Conservation (phyloP, 106 monocot species). For the Apostasia shenzhenica region DNA sequence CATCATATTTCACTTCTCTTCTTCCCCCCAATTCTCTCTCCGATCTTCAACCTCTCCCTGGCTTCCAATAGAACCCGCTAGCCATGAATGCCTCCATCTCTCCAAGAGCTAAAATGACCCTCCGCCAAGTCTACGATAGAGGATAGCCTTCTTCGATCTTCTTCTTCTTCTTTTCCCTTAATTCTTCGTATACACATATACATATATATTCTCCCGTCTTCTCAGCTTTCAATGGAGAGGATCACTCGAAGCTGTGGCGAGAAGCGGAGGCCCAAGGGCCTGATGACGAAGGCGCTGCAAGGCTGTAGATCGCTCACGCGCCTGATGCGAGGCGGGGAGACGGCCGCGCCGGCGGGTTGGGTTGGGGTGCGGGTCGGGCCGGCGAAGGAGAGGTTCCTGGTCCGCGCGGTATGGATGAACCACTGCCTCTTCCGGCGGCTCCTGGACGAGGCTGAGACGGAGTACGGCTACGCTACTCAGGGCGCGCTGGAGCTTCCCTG, state of each 20-base stretch:
- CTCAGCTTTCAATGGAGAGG: neutral
- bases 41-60: neutral
- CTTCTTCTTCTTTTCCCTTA: too few species aligned
- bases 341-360: constrained; percentile 31
- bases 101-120: neutral
- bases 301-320: neutral
- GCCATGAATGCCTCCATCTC: neutral
- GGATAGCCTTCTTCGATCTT: neutral
- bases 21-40: neutral
- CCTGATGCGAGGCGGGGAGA: neutral
- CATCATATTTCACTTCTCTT: neutral
- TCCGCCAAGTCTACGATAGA: constrained; percentile 7
- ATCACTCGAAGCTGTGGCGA: neutral
- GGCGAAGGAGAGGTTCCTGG: constrained; percentile 38
- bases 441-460: constrained; percentile 52
- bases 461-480: constrained; percentile 31
- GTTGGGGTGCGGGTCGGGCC: constrained; percentile 50
- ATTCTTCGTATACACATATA: too few species aligned
- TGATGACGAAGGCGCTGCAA: neutral
- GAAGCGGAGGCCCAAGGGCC: neutral
- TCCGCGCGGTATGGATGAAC: constrained; percentile 40
- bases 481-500: constrained; percentile 51
- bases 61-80: neutral
- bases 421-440: constrained; percentile 50
- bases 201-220: neutral